Percentiles rank a stretch among this genome's conserved stretches.
These are phyloP conservation scores for Mycena chlorophos DNA, from an alignment of 768 basidiomycete species.

Conservation along the genomic window DNA sequence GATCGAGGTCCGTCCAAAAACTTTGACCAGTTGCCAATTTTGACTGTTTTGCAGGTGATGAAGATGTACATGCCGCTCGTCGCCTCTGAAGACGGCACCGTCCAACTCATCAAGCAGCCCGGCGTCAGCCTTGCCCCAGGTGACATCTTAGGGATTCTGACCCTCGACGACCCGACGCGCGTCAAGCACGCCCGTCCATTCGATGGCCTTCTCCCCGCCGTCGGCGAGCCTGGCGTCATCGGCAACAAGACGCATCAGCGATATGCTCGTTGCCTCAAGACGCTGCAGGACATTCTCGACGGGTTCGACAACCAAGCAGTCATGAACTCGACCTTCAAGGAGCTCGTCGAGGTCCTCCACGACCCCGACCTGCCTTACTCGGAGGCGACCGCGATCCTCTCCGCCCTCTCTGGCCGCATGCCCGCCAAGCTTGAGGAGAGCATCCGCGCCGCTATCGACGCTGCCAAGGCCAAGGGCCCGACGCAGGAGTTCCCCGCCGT, in stretches of 20 bases:
- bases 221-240: constrained; percentile 82
- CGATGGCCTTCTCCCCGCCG: constrained; percentile 85
- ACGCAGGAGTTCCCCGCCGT: constrained; percentile 85
- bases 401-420: constrained; percentile 89
- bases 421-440: constrained; percentile 87
- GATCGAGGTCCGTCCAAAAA: constrained; percentile 72
- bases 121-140: constrained; percentile 96
- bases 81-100: constrained; percentile 89
- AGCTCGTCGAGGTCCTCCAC: constrained; percentile 78
- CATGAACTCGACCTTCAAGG: constrained; percentile 84
- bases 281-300: constrained; percentile 88
- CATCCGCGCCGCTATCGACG: constrained; percentile 76
- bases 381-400: constrained; percentile 79
- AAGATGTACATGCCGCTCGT: constrained; percentile 99
- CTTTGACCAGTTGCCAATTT: not conserved
- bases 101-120: constrained; percentile 97
- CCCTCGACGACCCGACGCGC: constrained; percentile 91
- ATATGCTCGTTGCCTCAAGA: constrained; percentile 67
- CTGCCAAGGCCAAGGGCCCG: constrained; percentile 70
- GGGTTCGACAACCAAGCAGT: constrained; percentile 96
- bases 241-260: constrained; percentile 92
- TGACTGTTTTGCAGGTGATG: constrained; percentile 64
- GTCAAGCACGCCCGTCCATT: constrained; percentile 99
- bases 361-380: constrained; percentile 88
- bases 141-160: constrained; percentile 95